Base-by-base conservation (phyloP, 2,329 filamentous ascomycete species). In the Aureobasidium sp. region DNA sequence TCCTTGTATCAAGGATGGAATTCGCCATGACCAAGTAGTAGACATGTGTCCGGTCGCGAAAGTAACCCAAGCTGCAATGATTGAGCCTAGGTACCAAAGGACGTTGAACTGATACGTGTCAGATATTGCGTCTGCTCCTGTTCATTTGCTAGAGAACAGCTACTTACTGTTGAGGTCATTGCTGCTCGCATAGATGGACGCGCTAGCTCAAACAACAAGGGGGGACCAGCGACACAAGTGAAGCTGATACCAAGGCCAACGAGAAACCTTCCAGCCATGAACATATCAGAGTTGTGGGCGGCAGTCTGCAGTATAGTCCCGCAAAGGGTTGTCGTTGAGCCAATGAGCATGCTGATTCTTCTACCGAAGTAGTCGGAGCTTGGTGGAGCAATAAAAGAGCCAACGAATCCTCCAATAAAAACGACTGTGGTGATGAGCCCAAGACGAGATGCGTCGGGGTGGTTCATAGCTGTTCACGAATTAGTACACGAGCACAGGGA, bases 1-100 rank as follows among this genome's bases (percentile, higher is more conserved):
- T 11, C 81, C 55, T 47, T 71, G 69, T 11, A 70, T 60, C 0
- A 69, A 45, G 11, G 63, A 66, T 3, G 69, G 68, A 8, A 70
- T 67, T 1, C 68, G 62, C 69, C 69, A 71, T 31, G 64, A 63
- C 68, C 68, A 70, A 36, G 60, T 64, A n/a, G 53, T 64, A 17
- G 36, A 25, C 15, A 67, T 25, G 39, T 65, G 63, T 2, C 65
- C 49, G 3, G 67, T 68, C 8, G 66, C 69, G 20, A 70, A 55
- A 14, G 34, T 41, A 8, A 20, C 11, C 51, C 51, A 37, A 11
- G 51, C 37, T 12, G 65, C 39, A 5, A 42, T 11, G 39, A 42
- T 42, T 17, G 39, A 42, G 5, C 39, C 39, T 9, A 42, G 39
- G 39, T 42, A 42, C 39, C 39, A 42, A 1, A 37, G 15, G 11